Evolutionary conservation across 164 flowering plant genomes (phyloP).

Genomic region (Vitis cinerea): DNA sequence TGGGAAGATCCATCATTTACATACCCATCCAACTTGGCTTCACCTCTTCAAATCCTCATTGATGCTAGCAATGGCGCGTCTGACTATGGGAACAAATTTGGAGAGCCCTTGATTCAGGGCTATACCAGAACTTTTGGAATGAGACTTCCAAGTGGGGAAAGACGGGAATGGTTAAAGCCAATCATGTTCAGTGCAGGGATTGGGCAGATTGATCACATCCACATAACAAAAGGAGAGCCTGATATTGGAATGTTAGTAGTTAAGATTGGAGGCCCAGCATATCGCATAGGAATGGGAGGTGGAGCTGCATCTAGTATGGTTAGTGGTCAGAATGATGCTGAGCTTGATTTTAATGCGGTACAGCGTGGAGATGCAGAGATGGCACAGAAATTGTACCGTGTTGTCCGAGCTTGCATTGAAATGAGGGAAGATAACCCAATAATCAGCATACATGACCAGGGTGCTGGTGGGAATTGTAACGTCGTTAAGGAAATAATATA

Average conservation of each 20-base stretch:
- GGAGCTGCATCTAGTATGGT: slow-evolving; percentile 99
- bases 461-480: slow-evolving; percentile 97
- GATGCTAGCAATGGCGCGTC: slow-evolving; percentile 98
- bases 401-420: slow-evolving; percentile 86
- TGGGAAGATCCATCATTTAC: slow-evolving; percentile 86
- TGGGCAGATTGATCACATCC: slow-evolving; percentile 88
- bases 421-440: slow-evolving; percentile 91
- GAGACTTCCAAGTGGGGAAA: slow-evolving; percentile 87
- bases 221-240: slow-evolving; percentile 85
- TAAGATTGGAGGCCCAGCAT: slow-evolving; percentile 97
- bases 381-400: slow-evolving; percentile 94
- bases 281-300: slow-evolving; percentile 98
- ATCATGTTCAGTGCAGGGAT: slow-evolving; percentile 97
- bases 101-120: slow-evolving; percentile 96
- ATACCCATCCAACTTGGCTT: slow-evolving; percentile 83
- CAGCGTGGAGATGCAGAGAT: slow-evolving; percentile 98
- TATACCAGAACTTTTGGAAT: slow-evolving; percentile 90
- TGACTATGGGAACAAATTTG: slow-evolving; percentile 95
- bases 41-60: slow-evolving; percentile 84
- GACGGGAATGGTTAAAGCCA: slow-evolving; percentile 94
- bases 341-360: slow-evolving; percentile 94
- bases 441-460: slow-evolving; percentile 95
- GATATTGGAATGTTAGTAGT: slow-evolving; percentile 93
- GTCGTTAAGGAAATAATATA: slow-evolving; percentile 95
- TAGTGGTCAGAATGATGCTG: slow-evolving; percentile 95